Conservation (phyloP, 1,139 yeast genomes). For the Saccharomycopsis phalli region DNA sequence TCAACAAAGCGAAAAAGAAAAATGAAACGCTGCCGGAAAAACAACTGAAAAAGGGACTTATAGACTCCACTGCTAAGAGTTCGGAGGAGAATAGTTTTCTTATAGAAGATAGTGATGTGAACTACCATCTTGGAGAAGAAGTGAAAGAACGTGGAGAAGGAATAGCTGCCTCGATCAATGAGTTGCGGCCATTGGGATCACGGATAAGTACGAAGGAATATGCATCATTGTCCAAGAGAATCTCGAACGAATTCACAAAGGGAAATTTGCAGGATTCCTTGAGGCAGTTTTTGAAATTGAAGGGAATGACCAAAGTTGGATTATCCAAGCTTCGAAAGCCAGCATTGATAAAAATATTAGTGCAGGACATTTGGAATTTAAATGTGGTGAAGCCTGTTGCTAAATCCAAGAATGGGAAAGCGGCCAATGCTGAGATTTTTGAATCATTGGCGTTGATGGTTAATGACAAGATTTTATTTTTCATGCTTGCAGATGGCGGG, state of each 20-base stretch:
- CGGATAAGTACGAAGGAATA: slow-evolving; percentile 1
- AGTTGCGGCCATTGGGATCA: slow-evolving; percentile 6
- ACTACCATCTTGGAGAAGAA: background rate
- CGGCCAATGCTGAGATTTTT: background rate
- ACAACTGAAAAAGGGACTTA: too few species aligned
- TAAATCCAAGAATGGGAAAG: background rate
- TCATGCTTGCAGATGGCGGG: slow-evolving; percentile 11
- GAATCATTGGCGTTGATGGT: slow-evolving; percentile 7
- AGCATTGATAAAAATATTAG: slow-evolving; percentile 3
- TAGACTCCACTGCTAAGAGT: too few species aligned
- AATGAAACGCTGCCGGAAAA: too few species aligned
- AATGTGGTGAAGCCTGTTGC: slow-evolving; percentile 2
- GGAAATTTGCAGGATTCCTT: slow-evolving; percentile 7
- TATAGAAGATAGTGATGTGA: too few species aligned
- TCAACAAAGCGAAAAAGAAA: too few species aligned
- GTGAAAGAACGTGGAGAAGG: slow-evolving; percentile 5
- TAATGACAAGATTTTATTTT: slow-evolving; percentile 10
- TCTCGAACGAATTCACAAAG: slow-evolving; percentile 3
- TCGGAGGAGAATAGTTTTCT: too few species aligned
- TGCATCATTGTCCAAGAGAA: background rate
- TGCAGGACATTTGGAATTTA: slow-evolving; percentile 13
- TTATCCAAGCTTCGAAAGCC: too few species aligned
- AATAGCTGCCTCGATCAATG: slow-evolving; percentile 12
- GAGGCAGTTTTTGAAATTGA: too few species aligned
- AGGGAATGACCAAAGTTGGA: too few species aligned